Evolutionary conservation across 2,329 filamentous ascomycete genomes (phyloP).

Genomic region (Aspergillus sp.): DNA sequence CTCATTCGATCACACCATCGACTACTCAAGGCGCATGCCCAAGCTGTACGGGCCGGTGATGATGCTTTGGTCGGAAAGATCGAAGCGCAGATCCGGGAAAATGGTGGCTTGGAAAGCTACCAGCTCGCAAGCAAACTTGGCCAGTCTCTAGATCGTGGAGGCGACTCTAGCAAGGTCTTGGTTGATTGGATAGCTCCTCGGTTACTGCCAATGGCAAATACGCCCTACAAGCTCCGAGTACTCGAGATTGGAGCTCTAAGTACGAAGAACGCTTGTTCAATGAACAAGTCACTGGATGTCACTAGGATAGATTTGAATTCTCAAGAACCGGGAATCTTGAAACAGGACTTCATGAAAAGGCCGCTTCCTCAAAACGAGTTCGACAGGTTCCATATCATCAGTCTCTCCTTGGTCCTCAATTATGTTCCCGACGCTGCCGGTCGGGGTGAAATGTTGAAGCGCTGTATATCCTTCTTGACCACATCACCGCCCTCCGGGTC

Average conservation of each 20-base stretch:
- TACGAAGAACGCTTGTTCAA: conserved; percentile 79
- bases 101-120: conserved; percentile 61
- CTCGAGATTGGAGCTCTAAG: conserved; percentile 90
- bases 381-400: conserved; percentile 84
- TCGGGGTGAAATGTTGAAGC: conserved; percentile 81
- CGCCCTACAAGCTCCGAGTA: conserved; percentile 57
- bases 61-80: conserved; percentile 45
- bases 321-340: conserved; percentile 71
- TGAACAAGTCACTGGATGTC: conserved; percentile 68
- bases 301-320: conserved; percentile 88
- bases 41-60: conserved; percentile 52
- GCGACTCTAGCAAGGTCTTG: conserved; percentile 63
- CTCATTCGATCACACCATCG: conserved; percentile 63
- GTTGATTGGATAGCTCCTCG: conserved; percentile 57
- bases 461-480: conserved; percentile 70
- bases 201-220: conserved; percentile 25
- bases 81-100: conserved; percentile 53
- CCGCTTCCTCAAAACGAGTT: conserved; percentile 64
- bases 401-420: conserved; percentile 88
- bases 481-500: conserved; percentile 19
- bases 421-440: conserved; percentile 77
- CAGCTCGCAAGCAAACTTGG: conserved; percentile 65
- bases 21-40: conserved; percentile 58
- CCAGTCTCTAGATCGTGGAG: conserved; percentile 61
- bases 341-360: conserved; percentile 93